Conservation (phyloP, 495 filamentous ascomycete genomes). For the Ramalina intermedia region DNA sequence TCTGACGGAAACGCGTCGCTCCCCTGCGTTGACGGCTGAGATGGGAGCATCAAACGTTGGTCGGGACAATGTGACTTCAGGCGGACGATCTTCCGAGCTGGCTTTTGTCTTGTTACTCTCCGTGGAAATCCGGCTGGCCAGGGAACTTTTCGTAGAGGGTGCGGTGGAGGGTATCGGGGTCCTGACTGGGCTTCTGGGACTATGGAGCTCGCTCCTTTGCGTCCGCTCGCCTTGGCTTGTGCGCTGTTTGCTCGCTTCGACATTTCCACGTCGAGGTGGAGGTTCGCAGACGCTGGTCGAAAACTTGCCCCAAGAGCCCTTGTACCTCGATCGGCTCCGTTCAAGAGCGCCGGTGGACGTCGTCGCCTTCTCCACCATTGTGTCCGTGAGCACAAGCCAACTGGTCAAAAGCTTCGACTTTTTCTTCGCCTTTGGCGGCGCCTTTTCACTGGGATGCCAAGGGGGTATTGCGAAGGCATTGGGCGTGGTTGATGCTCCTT, state of each 20-base stretch:
- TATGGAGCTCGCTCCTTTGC: too few species aligned
- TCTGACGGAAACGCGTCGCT: constrained; percentile 55
- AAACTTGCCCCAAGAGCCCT: constrained; percentile 2
- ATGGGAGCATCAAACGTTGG: constrained; percentile 54
- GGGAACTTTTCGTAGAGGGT: neutral
- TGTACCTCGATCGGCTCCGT: constrained; percentile 15
- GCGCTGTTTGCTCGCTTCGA: neutral
- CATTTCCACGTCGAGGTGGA: neutral
- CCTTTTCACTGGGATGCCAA: neutral
- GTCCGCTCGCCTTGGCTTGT: neutral
- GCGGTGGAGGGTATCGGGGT: neutral
- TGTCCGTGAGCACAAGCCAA: too few species aligned
- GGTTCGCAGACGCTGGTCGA: neutral
- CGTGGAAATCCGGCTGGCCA: neutral
- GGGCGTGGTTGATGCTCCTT: neutral
- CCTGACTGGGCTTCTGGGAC: neutral
- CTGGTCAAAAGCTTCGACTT: neutral
- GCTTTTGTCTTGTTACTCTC: too few species aligned
- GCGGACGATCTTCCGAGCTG: constrained; percentile 12
- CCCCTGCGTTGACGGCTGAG: constrained; percentile 72
- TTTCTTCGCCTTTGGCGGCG: neutral
- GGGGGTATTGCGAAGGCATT: neutral
- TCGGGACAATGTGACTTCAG: constrained; percentile 22
- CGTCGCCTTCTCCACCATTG: too few species aligned
- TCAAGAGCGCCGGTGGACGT: constrained; percentile 1